These are phyloP conservation scores for Entomortierella parvispora DNA, from an alignment of 192 early-diverging fungal genomes.

Conservation along the genomic window DNA sequence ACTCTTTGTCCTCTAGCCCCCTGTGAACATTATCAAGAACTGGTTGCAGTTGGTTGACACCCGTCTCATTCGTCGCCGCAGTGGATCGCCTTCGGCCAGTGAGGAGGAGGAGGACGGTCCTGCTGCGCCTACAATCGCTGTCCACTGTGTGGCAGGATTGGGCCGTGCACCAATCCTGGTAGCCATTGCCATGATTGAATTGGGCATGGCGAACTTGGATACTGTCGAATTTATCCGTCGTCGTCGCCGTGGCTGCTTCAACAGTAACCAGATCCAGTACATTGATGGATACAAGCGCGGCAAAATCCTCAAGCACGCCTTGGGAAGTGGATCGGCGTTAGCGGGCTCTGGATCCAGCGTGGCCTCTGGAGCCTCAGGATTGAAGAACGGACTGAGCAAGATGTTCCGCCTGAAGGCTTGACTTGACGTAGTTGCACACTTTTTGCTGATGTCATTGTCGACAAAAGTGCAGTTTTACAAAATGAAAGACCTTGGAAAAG, in stretches of 20 bases:
- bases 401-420: slow-evolving; percentile 55
- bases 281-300: slow-evolving; percentile 62
- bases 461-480: too few species aligned
- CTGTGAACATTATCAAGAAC: slow-evolving; percentile 70
- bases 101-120: slow-evolving; percentile 40
- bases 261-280: slow-evolving; percentile 80
- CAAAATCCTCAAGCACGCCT: slow-evolving; percentile 41
- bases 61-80: slow-evolving; percentile 54
- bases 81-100: slow-evolving; percentile 24
- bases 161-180: slow-evolving; percentile 91
- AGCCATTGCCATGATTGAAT: slow-evolving; percentile 82
- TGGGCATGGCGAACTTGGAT: slow-evolving; percentile 80
- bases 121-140: slow-evolving; percentile 63
- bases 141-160: slow-evolving; percentile 85
- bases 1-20: too few species aligned
- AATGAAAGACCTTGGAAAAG: too few species aligned
- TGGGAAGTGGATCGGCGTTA: slow-evolving; percentile 25
- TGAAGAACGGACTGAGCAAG: slow-evolving; percentile 52
- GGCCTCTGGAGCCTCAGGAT: slow-evolving; percentile 2
- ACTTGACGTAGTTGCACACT: slow-evolving; percentile 28
- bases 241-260: slow-evolving; percentile 82
- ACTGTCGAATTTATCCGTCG: slow-evolving; percentile 79
- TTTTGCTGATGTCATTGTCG: too few species aligned
- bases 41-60: slow-evolving; percentile 77
- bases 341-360: neutral